These are phyloP conservation scores for Russula virescens DNA, from an alignment of 768 basidiomycete genomes.

Conservation along the genomic window DNA sequence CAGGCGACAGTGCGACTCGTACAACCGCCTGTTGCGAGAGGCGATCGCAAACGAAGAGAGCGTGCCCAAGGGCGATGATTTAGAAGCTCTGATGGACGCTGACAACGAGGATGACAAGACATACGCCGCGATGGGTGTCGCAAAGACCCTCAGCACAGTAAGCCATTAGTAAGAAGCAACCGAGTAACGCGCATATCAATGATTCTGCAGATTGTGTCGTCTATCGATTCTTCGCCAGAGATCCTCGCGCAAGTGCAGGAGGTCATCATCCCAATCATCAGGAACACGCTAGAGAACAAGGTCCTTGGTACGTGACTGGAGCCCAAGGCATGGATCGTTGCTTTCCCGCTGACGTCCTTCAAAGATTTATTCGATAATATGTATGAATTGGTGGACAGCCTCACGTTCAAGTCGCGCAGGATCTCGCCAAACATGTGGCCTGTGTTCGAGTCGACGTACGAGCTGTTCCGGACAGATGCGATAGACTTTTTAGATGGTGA, in stretches of 20 bases:
- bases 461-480: constrained; percentile 76
- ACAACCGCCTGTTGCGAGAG: constrained; percentile 72
- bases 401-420: constrained; percentile 73
- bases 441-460: constrained; percentile 77
- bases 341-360: background rate
- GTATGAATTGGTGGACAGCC: constrained; percentile 77
- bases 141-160: constrained; percentile 79
- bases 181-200: background rate
- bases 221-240: constrained; percentile 67
- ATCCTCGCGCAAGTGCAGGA: constrained; percentile 78
- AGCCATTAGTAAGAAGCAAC: constrained; percentile 26
- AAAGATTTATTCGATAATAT: constrained; percentile 82
- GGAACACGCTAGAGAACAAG: constrained; percentile 71
- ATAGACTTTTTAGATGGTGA: constrained; percentile 79
- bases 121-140: constrained; percentile 80
- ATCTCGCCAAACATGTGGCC: constrained; percentile 85
- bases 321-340: background rate
- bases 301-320: constrained; percentile 52
- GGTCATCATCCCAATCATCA: constrained; percentile 71
- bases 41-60: constrained; percentile 47
- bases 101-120: constrained; percentile 79
- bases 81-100: constrained; percentile 46
- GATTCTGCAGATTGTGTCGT: constrained; percentile 55
- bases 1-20: constrained; percentile 66
- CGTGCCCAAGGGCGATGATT: constrained; percentile 44